Base-by-base conservation (phyloP, 495 filamentous ascomycete species). In the Penicillium malachiteum region DNA sequence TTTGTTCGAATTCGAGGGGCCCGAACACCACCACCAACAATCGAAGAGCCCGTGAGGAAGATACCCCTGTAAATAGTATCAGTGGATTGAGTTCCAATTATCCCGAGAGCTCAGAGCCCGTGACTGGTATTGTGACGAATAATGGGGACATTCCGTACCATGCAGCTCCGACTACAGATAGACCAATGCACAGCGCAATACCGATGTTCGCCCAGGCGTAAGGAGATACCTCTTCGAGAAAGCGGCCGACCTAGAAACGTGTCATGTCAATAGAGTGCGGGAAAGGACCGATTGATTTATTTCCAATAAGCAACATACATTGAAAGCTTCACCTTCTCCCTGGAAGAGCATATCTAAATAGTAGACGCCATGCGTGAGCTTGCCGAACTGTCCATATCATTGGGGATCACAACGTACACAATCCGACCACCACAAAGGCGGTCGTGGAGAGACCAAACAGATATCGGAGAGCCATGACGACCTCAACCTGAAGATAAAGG, bases 1-100 rank as follows among this genome's bases (percentile, higher is more conserved):
- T 99, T 99, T 50, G 95, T 99, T 62, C 93, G 88, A 70, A 99
- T 97, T 60, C 94, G 85, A 16, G 94, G 95, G 30, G 95, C 94
- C 64, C 87, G 89, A 69, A 99, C 95, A 75, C 95, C 95, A 57
- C 89, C 95, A 56, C 95, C 95, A 58, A 99, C 81, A 69, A 99
- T 99, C 47, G 92, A 96, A n/a, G 92, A 96, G 63, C 95, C 95
- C 10, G 94, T 97, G 50, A 97, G 91, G 78, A 99, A 92, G 73
- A 99, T 99, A 67, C 95, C 95, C 94, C 93, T 97, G 52, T 42
- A 58, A 49, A n/a, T 44, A 52, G 54, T 48, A 61, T 78, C 48
- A 78, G 65, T 50, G 55, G 17, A 7, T 17, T n/a, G 42, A n/a
- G 26, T 41, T 26, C 43, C 11, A n/a, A 32, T 16, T 14, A 12